A percentile compares a stretch with the other conserved stretches of the same genome.
phyloP scores from a whole-genome alignment of 2,329 filamentous ascomycete genomes.

The Penicillium olsonii region DNA sequence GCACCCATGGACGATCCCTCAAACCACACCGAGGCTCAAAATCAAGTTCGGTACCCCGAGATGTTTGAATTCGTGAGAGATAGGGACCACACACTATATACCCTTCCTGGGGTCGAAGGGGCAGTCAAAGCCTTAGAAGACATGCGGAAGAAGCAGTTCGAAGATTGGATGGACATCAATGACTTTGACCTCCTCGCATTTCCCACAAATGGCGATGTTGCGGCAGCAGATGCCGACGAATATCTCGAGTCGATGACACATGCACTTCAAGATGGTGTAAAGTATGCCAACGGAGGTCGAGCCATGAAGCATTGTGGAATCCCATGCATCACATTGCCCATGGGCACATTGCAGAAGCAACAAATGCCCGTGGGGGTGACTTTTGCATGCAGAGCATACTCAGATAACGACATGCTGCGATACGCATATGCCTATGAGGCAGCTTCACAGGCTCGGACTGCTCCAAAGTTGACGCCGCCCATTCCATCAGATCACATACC shows the following conservation, averaged over 20 bases:
- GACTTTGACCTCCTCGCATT: slow-evolving; percentile 48
- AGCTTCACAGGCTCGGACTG: slow-evolving; percentile 1
- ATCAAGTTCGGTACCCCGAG: slow-evolving; percentile 6
- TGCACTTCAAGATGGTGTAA: slow-evolving; percentile 51
- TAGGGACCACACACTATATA: background rate
- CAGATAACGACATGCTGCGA: slow-evolving; percentile 25
- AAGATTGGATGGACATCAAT: slow-evolving; percentile 49
- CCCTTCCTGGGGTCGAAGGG: background rate
- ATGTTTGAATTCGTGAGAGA: slow-evolving; percentile 4
- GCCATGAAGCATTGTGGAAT: slow-evolving; percentile 30
- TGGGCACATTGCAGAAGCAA: slow-evolving; percentile 26
- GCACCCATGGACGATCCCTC: slow-evolving; percentile 5
- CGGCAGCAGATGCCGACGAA: slow-evolving; percentile 48
- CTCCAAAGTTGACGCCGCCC: slow-evolving; percentile 1
- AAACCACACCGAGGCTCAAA: slow-evolving; percentile 2
- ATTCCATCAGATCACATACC: slow-evolving; percentile 4
- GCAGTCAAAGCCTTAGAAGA: background rate
- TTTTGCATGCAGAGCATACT: slow-evolving; percentile 26
- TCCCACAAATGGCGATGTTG: slow-evolving; percentile 54
- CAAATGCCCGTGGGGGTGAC: slow-evolving; percentile 31
- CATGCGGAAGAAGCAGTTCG: slow-evolving; percentile 19
- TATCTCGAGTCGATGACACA: slow-evolving; percentile 30
- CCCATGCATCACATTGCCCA: slow-evolving; percentile 28
- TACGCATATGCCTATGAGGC: slow-evolving; percentile 28
- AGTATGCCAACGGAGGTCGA: slow-evolving; percentile 53